Percentiles rank a stretch among this genome's conserved stretches.
Conservation (phyloP, 2,329 filamentous ascomycete genomes). For the Achaetomium macrosporum region DNA sequence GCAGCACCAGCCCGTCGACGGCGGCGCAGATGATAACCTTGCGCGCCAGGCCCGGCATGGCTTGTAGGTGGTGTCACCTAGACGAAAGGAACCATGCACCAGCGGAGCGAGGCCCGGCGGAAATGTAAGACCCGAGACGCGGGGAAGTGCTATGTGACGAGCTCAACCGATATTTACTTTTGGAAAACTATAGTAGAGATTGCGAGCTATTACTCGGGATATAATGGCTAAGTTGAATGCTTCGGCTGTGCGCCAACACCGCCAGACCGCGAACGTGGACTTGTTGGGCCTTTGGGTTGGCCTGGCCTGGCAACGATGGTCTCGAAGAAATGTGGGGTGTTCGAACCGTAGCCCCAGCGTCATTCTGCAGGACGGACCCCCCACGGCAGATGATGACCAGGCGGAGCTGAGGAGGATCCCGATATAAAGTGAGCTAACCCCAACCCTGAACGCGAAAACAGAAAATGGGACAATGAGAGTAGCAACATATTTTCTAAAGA, state of each 20-base stretch:
- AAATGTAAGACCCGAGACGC: not conserved
- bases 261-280: not conserved
- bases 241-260: not conserved
- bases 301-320: constrained; percentile 14
- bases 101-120: not conserved
- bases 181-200: not conserved
- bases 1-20: constrained; percentile 75
- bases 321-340: constrained; percentile 14
- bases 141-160: no score
- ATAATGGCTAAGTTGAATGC: not conserved
- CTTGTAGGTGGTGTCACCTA: not conserved
- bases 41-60: constrained; percentile 71
- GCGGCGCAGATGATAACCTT: constrained; percentile 77
- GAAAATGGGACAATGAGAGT: not conserved
- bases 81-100: not conserved
- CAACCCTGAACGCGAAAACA: constrained; percentile 5
- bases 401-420: not conserved
- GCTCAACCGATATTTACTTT: no score
- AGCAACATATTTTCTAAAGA: constrained; percentile 2
- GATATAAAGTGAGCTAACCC: constrained; percentile 6
- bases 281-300: not conserved
- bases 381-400: constrained; percentile 1
- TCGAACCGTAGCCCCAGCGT: constrained; percentile 1
- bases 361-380: constrained; percentile 10
- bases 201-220: not conserved